A percentile compares a stretch with the other conserved stretches of the same genome.
Evolutionary conservation across 2,329 filamentous ascomycete genomes (phyloP).

Genomic region (Pseudonectria buxi): DNA sequence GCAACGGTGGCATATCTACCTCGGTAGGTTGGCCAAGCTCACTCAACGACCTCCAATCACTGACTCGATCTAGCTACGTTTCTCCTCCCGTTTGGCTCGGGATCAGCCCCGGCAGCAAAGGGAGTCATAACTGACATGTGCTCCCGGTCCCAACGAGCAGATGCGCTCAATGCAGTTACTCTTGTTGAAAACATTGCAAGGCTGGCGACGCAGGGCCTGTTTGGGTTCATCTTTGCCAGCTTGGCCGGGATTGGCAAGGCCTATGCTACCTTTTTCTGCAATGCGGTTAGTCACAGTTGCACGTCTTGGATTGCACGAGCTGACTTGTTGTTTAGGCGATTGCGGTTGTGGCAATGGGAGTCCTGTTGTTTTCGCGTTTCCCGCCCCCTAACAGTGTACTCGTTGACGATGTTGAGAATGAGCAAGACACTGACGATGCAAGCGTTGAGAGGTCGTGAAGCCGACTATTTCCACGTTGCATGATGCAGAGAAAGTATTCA

Average conservation of each 20-base stretch:
- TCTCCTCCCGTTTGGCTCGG: slow-evolving; percentile 61
- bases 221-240: slow-evolving; percentile 60
- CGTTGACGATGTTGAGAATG: slow-evolving; percentile 20
- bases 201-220: slow-evolving; percentile 56
- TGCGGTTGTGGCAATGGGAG: slow-evolving; percentile 37
- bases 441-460: too few relatives aligned
- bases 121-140: slow-evolving; percentile 70
- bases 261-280: slow-evolving; percentile 60
- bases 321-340: slow-evolving; percentile 36
- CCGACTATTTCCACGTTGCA: too few relatives aligned
- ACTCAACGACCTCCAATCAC: neutral
- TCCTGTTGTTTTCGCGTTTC: slow-evolving; percentile 37
- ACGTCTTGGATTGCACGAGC: neutral
- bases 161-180: slow-evolving; percentile 63
- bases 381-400: slow-evolving; percentile 32
- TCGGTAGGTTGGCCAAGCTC: slow-evolving; percentile 32
- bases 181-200: slow-evolving; percentile 63
- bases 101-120: slow-evolving; percentile 62
- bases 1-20: slow-evolving; percentile 60
- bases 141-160: slow-evolving; percentile 51
- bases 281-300: slow-evolving; percentile 42
- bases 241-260: slow-evolving; percentile 54
- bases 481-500: too few relatives aligned
- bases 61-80: slow-evolving; percentile 42
- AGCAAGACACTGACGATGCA: slow-evolving; percentile 2